Conservation (phyloP, 2,329 filamentous ascomycete species). For the Microcera coccophila region DNA sequence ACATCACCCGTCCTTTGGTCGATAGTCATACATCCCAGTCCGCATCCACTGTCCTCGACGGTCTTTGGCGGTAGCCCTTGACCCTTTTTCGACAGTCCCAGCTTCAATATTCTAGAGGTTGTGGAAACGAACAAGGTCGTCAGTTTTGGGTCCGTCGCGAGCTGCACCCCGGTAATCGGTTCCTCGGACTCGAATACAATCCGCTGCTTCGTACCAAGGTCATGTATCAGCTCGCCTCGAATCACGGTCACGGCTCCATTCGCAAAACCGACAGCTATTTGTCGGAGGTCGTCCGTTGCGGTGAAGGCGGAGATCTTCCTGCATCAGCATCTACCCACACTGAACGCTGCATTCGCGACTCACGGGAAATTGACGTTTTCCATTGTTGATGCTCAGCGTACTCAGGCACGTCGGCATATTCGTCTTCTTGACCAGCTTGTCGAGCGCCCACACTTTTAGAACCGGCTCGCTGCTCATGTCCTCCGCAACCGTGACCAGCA, state of each 20-base stretch:
- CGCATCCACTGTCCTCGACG: slow-evolving; percentile 85
- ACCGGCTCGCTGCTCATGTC: slow-evolving; percentile 83
- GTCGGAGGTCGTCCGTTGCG: slow-evolving; percentile 80
- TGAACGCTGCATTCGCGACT: slow-evolving; percentile 18
- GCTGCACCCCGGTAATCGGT: slow-evolving; percentile 86
- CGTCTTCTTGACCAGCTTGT: slow-evolving; percentile 91
- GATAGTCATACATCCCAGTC: slow-evolving; percentile 89
- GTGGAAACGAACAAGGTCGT: slow-evolving; percentile 91
- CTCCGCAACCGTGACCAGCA: slow-evolving; percentile 83
- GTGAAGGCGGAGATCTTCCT: slow-evolving; percentile 78
- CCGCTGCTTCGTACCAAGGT: slow-evolving; percentile 87
- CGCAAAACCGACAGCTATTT: slow-evolving; percentile 91
- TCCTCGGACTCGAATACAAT: slow-evolving; percentile 97
- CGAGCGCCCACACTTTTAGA: slow-evolving; percentile 95
- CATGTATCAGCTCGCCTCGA: slow-evolving; percentile 89
- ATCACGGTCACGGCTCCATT: slow-evolving; percentile 94
- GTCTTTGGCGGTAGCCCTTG: slow-evolving; percentile 86
- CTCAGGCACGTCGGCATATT: slow-evolving; percentile 84
- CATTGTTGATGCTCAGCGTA: slow-evolving; percentile 82
- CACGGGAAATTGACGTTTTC: slow-evolving; percentile 87
- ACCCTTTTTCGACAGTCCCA: slow-evolving; percentile 81
- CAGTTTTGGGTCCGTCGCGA: slow-evolving; percentile 55
- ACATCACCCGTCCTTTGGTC: slow-evolving; percentile 78
- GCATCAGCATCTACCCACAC: neutral
- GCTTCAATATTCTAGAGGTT: slow-evolving; percentile 78